A percentile compares a stretch with the other conserved stretches of the same genome.
phyloP scores from a whole-genome alignment of 495 filamentous ascomycete genomes.

The Hypoxylon trugodes region DNA sequence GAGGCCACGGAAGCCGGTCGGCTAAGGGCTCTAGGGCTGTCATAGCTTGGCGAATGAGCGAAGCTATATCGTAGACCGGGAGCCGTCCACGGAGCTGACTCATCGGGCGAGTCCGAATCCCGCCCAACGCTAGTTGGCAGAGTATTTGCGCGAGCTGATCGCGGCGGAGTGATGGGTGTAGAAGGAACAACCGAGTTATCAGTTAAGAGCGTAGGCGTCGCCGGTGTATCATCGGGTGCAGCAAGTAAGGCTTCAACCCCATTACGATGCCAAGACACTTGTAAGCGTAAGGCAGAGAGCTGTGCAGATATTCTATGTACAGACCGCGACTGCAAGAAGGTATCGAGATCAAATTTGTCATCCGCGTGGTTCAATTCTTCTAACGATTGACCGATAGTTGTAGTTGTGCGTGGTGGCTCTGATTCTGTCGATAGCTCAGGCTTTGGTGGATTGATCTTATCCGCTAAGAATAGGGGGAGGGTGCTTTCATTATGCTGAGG shows the following conservation, averaged over 20 bases:
- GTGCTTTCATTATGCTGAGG: slow-evolving; percentile 7
- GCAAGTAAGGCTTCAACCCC: slow-evolving; percentile 48
- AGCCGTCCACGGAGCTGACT: slow-evolving; percentile 16
- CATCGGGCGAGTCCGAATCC: slow-evolving; percentile 1
- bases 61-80: slow-evolving; percentile 18
- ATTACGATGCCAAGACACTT: slow-evolving; percentile 52
- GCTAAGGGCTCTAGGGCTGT: slow-evolving; percentile 10
- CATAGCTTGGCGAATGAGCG: neutral
- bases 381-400: slow-evolving; percentile 2
- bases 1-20: slow-evolving; percentile 35
- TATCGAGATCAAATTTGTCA: slow-evolving; percentile 38
- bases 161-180: neutral
- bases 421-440: neutral
- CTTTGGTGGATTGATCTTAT: slow-evolving; percentile 15
- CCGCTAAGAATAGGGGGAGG: slow-evolving; percentile 19
- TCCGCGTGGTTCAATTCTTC: slow-evolving; percentile 24
- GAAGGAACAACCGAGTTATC: slow-evolving; percentile 11
- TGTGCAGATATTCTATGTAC: slow-evolving; percentile 54
- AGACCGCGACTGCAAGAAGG: slow-evolving; percentile 50
- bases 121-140: slow-evolving; percentile 23
- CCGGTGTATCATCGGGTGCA: slow-evolving; percentile 23
- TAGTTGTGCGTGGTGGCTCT: slow-evolving; percentile 6
- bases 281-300: slow-evolving; percentile 49
- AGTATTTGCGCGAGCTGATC: slow-evolving; percentile 25
- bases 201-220: neutral